phyloP scores from a whole-genome alignment of 2,329 filamentous ascomycete species.

The Colletotrichum gloeosporioides region DNA sequence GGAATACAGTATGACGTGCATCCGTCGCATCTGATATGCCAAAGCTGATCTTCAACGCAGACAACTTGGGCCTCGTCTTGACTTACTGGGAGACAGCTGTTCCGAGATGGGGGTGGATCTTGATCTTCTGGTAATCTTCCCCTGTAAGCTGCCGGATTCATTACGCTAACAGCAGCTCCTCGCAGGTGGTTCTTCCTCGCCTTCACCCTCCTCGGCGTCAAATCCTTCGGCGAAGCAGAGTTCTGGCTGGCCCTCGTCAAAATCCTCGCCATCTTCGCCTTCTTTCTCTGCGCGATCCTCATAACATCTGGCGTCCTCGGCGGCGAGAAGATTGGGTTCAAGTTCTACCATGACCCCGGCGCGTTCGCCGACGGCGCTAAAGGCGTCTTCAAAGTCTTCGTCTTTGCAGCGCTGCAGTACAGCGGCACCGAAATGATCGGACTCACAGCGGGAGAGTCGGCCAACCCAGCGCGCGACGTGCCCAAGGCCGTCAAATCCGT shows the following conservation, averaged over 20 bases:
- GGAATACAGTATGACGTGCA: not conserved
- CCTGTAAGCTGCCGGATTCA: constrained; percentile 42
- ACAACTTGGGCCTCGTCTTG: constrained; percentile 66
- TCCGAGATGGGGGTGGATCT: constrained; percentile 66
- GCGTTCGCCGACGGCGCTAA: constrained; percentile 26
- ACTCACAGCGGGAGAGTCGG: constrained; percentile 27
- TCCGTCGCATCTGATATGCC: accelerated
- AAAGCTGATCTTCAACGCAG: not conserved
- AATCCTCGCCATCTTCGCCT: constrained; percentile 59
- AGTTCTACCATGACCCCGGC: constrained; percentile 16
- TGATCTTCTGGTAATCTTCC: constrained; percentile 62
- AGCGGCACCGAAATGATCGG: constrained; percentile 25
- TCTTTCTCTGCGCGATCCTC: constrained; percentile 66
- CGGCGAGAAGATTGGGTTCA: constrained; percentile 24
- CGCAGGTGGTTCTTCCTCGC: constrained; percentile 52
- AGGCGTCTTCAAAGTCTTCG: constrained; percentile 26
- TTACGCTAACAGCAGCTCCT: not conserved
- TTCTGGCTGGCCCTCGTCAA: constrained; percentile 63
- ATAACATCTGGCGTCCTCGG: constrained; percentile 25
- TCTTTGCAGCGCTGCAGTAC: constrained; percentile 26
- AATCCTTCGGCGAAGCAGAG: constrained; percentile 58
- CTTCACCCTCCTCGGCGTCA: constrained; percentile 40
- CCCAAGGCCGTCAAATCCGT: constrained; percentile 28
- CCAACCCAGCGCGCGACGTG: constrained; percentile 50
- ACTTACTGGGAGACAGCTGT: constrained; percentile 67